Evolutionary conservation across 164 flowering plant genomes (phyloP), one percentile per base, ranked within the genome.

Genomic region (Platanus orientalis): DNA sequence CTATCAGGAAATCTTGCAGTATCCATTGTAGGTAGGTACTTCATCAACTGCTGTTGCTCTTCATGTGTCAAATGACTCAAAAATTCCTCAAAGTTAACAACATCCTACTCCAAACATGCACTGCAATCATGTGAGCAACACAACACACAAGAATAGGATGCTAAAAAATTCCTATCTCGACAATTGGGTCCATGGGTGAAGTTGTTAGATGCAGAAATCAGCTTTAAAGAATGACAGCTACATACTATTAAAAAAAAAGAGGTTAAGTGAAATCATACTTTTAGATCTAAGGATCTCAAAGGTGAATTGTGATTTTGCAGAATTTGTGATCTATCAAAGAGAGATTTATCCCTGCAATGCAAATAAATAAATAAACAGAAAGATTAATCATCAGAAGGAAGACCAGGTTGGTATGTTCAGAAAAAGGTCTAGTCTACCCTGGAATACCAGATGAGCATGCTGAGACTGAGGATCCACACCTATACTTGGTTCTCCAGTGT

Each of bases 21-120:
- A 74, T 94, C 99, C 47, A 67, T 57, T 56, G 83, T 75, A 60
- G 97, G 86, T 26, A 94, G 78, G 69, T 73, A 74, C 69, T 86
- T 89, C 76, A 85, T 72, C 83, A 94, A 71, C 34, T 71, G 81
- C 61, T 74, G 80, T 61, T 86, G 90, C 66, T 94, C 97, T 54
- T 88, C 92, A 62, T 63, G 65, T 47, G 96, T 86, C 62, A 94
- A 74, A 62, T 78, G 74, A 62, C 72, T 72, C 30, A 47, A 59
- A 48, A 91, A 88, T 76, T 76, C 85, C 69, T 87, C 88, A 64
- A 72, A 84, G 71, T 78, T 86, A 20, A 86, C 58, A 66, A 89
- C 71, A 72, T 87, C 96, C 99, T 94, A 77, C 70, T 77, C 34
- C 67, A 78, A 65, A 63, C 54, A 73, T 24, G 66, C 29, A 61